Base-by-base conservation (phyloP, 306 rosid genomes). In the Geum urbanum region DNA sequence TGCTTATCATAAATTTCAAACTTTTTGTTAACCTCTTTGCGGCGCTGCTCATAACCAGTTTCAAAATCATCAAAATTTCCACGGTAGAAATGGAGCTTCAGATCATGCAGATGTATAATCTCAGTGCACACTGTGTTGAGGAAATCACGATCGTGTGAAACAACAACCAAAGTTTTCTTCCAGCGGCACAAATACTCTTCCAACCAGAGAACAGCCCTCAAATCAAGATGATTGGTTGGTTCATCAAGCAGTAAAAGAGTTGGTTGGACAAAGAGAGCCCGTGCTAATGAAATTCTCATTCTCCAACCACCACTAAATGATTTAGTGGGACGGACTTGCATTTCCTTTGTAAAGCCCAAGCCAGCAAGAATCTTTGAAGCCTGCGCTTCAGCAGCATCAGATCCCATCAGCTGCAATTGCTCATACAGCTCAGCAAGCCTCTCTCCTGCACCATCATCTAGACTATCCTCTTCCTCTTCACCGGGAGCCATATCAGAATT, bases 11-110 rank as follows among this genome's bases (percentile, higher is more conserved):
- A 85, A 58, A 69, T 75, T 57, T 88, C 92, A 75, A 57, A 89
- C 78, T 85, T 82, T 80, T 89, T 89, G 74, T 87, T 89, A 82
- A 82, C 76, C 83, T 89, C 92, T 75, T 87, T 89, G 49, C 89
- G 86, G 55, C 89, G 92, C 77, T 89, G 92, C 62, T 89, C 96
- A 55, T 87, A 89, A 76, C 89, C 63, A 57, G 63, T 24, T 57
- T 57, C 63, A 57, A 57, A 57, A 57, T 57, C 63, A 12, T 57
- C 63, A 78, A 89, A 89, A 74, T 89, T 87, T 51, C 96, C 96
- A 50, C 92, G 89, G 66, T 89, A 87, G 57, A 57, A 57, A 8
- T 57, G 63, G 41, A 57, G 63, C 63, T 57, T 57, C 18, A 57
- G 41, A 12, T 57, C 63, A 27, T 57, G 63, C 18, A 57, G 41